Evolutionary conservation across 1,139 yeast genomes (phyloP).

Genomic region (Scheffersomyces illinoinensis): DNA sequence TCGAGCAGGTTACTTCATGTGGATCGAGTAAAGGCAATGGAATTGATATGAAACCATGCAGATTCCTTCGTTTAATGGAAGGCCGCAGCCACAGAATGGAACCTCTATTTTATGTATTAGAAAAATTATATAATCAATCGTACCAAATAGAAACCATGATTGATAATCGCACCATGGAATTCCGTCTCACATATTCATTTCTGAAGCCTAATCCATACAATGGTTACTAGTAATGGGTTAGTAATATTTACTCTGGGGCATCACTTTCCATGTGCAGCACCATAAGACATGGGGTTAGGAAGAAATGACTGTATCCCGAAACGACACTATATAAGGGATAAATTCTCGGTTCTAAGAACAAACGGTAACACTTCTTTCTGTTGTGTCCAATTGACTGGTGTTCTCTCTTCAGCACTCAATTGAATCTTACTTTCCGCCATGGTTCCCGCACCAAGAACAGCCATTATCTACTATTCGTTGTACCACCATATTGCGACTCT

Average conservation of each 20-base stretch:
- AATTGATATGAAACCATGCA: not conserved
- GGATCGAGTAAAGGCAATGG: no score
- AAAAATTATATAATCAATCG: no score
- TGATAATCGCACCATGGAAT: not conserved
- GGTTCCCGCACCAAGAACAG: conserved; percentile 31
- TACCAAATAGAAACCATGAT: not conserved
- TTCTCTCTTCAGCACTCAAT: not conserved
- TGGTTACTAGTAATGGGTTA: not conserved
- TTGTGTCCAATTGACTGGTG: not conserved
- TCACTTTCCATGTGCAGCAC: not conserved
- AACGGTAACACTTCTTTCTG: not conserved
- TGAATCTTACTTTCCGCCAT: not conserved
- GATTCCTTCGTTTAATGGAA: not conserved
- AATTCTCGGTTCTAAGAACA: not conserved
- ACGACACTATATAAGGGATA: not conserved
- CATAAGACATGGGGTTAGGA: not conserved
- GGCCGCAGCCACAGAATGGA: not conserved
- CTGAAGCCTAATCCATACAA: not conserved
- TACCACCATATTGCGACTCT: conserved; percentile 75
- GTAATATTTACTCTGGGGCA: not conserved
- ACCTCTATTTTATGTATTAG: not conserved
- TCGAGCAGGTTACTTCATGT: not conserved
- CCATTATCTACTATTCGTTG: conserved; percentile 75
- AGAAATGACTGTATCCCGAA: not conserved
- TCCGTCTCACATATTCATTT: not conserved